Conservation (phyloP, 805 yeast genomes). For the Metschnikowia baotianmanensis region DNA sequence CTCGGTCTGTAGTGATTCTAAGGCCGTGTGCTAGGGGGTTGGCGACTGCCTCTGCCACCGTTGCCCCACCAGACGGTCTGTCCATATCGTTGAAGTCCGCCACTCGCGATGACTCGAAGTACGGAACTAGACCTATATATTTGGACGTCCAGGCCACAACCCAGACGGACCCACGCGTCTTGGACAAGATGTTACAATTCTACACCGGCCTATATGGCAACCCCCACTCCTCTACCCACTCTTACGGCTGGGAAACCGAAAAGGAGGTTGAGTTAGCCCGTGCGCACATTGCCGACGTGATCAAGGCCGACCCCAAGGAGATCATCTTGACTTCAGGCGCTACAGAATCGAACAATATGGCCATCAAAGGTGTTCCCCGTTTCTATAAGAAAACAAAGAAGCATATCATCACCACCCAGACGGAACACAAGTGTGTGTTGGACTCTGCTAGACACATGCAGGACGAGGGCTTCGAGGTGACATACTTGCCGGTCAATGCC, state of each 20-base stretch:
- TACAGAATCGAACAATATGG: slow-evolving; percentile 95
- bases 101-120: slow-evolving; percentile 42
- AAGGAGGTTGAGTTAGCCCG: slow-evolving; percentile 87
- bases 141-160: slow-evolving; percentile 98
- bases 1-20: slow-evolving; percentile 2
- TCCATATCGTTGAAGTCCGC: slow-evolving; percentile 44
- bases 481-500: slow-evolving; percentile 78
- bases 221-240: slow-evolving; percentile 95
- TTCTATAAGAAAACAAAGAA: slow-evolving; percentile 86
- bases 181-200: slow-evolving; percentile 81
- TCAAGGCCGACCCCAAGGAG: slow-evolving; percentile 94
- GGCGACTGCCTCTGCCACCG: slow-evolving; percentile 7
- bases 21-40: slow-evolving; percentile 2
- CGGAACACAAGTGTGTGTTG: slow-evolving; percentile 98
- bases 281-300: slow-evolving; percentile 73
- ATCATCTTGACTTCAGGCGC: slow-evolving; percentile 97
- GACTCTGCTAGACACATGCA: slow-evolving; percentile 94
- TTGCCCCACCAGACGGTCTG: slow-evolving; percentile 50
- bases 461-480: slow-evolving; percentile 95
- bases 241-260: slow-evolving; percentile 99
- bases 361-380: slow-evolving; percentile 91
- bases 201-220: slow-evolving; percentile 94
- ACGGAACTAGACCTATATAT: slow-evolving; percentile 87
- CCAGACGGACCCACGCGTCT: slow-evolving; percentile 94
- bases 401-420: slow-evolving; percentile 93